Evolutionary conservation across 202 grass and related monocot species (phyloP).

Genomic region (Miscanthus sacchariflorus): DNA sequence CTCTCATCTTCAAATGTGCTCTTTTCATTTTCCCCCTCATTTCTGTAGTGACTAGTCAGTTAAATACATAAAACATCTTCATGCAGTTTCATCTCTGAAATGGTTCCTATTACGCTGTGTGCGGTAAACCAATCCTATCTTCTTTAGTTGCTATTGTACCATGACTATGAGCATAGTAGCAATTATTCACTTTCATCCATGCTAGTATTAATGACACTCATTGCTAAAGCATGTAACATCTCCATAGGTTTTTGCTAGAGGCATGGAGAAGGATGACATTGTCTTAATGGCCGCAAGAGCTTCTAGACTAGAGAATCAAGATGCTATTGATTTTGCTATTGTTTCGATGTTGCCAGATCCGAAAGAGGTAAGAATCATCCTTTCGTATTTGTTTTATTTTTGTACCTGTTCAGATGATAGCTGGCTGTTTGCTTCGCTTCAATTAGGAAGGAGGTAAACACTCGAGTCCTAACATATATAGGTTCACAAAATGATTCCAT

Average conservation of each 20-base stretch:
- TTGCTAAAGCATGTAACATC: slow-evolving; percentile 28
- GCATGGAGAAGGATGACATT: slow-evolving; percentile 50
- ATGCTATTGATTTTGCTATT: slow-evolving; percentile 83
- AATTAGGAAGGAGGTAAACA: slow-evolving; percentile 25
- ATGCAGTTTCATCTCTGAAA: slow-evolving; percentile 30
- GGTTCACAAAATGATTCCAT: neutral
- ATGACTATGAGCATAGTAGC: slow-evolving; percentile 16
- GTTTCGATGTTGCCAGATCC: slow-evolving; percentile 67
- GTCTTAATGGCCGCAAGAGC: slow-evolving; percentile 77
- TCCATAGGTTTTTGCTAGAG: slow-evolving; percentile 56
- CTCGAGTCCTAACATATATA: neutral
- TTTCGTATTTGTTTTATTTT: slow-evolving; percentile 34
- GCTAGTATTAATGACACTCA: neutral
- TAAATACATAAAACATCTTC: slow-evolving; percentile 40
- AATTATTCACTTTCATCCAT: slow-evolving; percentile 17
- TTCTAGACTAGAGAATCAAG: slow-evolving; percentile 79
- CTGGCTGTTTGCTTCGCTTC: slow-evolving; percentile 36
- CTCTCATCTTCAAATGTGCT: neutral
- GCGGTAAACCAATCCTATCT: neutral
- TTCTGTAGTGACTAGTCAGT: slow-evolving; percentile 12
- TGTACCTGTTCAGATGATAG: slow-evolving; percentile 4
- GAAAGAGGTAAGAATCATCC: slow-evolving; percentile 58
- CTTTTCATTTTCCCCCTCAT: neutral
- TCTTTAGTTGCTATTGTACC: slow-evolving; percentile 18
- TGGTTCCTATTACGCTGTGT: slow-evolving; percentile 20